Evolutionary conservation across 2,329 filamentous ascomycete genomes (phyloP).

Genomic region (Fusarium lyarnte): DNA sequence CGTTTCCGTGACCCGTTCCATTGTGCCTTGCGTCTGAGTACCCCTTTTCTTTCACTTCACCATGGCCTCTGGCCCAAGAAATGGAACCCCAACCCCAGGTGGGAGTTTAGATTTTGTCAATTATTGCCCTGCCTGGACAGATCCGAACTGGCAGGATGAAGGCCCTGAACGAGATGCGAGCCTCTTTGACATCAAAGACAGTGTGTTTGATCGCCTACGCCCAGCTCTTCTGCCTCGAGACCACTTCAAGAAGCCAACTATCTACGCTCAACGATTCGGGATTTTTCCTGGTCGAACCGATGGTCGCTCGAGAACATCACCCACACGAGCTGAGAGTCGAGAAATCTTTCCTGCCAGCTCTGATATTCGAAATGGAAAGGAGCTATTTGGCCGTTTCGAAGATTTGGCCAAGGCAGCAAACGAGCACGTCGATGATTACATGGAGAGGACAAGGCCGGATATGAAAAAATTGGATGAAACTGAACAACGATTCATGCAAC

Average conservation of each 20-base stretch:
- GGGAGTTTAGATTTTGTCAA: slow-evolving; percentile 9
- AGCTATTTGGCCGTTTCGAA: slow-evolving; percentile 35
- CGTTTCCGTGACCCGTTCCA: neutral
- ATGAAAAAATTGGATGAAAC: slow-evolving; percentile 6
- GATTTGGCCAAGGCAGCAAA: slow-evolving; percentile 12
- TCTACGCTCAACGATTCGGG: slow-evolving; percentile 44
- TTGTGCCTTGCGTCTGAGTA: neutral
- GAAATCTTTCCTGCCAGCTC: slow-evolving; percentile 4
- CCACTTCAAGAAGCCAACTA: slow-evolving; percentile 36
- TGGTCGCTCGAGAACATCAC: slow-evolving; percentile 46
- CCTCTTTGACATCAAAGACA: slow-evolving; percentile 24
- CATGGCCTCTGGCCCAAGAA: slow-evolving; percentile 5
- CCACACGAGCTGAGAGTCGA: slow-evolving; percentile 38
- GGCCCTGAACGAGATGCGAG: slow-evolving; percentile 1
- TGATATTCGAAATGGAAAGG: slow-evolving; percentile 29
- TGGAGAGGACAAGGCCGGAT: slow-evolving; percentile 19
- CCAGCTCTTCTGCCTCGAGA: slow-evolving; percentile 41
- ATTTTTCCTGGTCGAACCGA: slow-evolving; percentile 43
- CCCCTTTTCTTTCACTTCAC: neutral
- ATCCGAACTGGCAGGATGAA: slow-evolving; percentile 42
- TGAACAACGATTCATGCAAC: slow-evolving; percentile 33
- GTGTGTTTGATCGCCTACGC: slow-evolving; percentile 32
- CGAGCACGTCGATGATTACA: slow-evolving; percentile 33
- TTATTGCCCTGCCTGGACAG: slow-evolving; percentile 43
- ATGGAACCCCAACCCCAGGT: neutral